phyloP scores from a whole-genome alignment of 1,284 basidiomycete genomes.

The Inonotus hispidus region DNA sequence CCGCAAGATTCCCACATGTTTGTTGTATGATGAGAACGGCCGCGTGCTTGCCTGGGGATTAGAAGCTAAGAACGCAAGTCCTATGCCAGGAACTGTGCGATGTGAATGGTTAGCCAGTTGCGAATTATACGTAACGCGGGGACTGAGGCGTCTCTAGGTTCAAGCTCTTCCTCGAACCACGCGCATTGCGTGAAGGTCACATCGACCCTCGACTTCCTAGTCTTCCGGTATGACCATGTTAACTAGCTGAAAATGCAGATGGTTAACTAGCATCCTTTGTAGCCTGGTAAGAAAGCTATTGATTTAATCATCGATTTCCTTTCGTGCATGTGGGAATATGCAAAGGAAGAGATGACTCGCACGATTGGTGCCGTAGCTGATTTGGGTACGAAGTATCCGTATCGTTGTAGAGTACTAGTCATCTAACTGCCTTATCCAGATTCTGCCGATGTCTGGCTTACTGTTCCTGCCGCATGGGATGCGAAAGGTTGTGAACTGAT shows the following conservation, averaged over 20 bases:
- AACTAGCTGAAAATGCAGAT: constrained; percentile 4
- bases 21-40: constrained; percentile 67
- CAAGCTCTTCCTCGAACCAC: constrained; percentile 78
- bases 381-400: constrained; percentile 47
- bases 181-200: constrained; percentile 62
- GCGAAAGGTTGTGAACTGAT: constrained; percentile 75
- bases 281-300: constrained; percentile 69
- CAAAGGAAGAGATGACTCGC: constrained; percentile 75
- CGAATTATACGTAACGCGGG: neutral
- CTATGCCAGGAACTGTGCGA: constrained; percentile 57
- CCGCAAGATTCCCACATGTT: constrained; percentile 75
- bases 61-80: constrained; percentile 71
- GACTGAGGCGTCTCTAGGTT: constrained; percentile 38
- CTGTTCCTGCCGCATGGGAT: constrained; percentile 84
- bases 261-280: constrained; percentile 1
- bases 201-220: constrained; percentile 71
- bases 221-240: constrained; percentile 51
- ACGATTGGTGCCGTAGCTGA: constrained; percentile 80
- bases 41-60: constrained; percentile 72
- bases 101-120: constrained; percentile 54
- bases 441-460: constrained; percentile 72
- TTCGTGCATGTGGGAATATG: constrained; percentile 76
- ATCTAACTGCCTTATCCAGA: constrained; percentile 37
- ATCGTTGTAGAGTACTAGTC: constrained; percentile 1
- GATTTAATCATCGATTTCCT: constrained; percentile 78